These are phyloP conservation scores for Tillandsia leiboldiana DNA, from an alignment of 176 grass and related monocot genomes.

Conservation along the genomic window DNA sequence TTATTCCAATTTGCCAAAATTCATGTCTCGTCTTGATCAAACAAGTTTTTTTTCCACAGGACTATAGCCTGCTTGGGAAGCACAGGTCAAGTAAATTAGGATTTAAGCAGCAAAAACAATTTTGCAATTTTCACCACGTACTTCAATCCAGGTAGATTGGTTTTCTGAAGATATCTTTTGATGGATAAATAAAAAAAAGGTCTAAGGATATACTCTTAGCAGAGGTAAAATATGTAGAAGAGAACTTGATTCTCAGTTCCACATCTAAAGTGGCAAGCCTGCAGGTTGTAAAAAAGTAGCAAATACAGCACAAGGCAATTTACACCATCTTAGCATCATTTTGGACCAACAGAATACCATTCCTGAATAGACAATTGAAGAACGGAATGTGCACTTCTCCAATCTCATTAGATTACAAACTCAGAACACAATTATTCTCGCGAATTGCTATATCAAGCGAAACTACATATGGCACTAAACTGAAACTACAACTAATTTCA, in stretches of 20 bases:
- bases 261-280: background rate
- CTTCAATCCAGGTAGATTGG: too few species aligned
- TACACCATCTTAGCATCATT: slow-evolving; percentile 72
- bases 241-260: background rate
- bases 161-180: too few species aligned
- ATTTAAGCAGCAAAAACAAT: too few species aligned
- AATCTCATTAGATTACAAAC: slow-evolving; percentile 54
- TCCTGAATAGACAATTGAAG: slow-evolving; percentile 66
- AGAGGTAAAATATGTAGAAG: too few species aligned
- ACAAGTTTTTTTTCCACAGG: too few species aligned
- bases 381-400: slow-evolving; percentile 98
- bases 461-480: background rate
- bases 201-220: too few species aligned
- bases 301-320: background rate
- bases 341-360: slow-evolving; percentile 82
- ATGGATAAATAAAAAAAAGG: too few species aligned
- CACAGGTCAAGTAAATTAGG: too few species aligned
- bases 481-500: background rate
- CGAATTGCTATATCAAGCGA: background rate
- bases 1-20: too few species aligned
- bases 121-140: too few species aligned
- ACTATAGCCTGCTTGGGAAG: too few species aligned
- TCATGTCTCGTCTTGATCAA: too few species aligned
- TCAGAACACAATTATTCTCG: background rate
- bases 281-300: background rate